Conservation (phyloP, 2,329 filamentous ascomycete species). For the Trichoderma guizhouense region DNA sequence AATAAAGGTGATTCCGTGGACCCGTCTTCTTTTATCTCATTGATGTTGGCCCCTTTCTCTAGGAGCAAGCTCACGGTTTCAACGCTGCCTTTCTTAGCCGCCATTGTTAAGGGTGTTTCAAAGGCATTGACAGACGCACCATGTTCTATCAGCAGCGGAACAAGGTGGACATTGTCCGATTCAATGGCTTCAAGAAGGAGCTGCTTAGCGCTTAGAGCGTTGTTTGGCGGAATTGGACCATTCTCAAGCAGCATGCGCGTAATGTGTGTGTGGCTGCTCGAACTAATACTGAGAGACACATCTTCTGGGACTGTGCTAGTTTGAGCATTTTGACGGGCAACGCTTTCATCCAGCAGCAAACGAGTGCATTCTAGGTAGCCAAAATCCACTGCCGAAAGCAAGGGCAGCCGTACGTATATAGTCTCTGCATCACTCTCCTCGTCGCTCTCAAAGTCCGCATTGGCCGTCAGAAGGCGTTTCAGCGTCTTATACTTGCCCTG, state of each 20-base stretch:
- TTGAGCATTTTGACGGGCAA: not conserved
- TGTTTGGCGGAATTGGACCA: not conserved
- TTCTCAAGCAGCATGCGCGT: not conserved
- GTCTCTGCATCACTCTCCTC: no score
- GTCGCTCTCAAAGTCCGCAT: not conserved
- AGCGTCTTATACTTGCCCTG: not conserved
- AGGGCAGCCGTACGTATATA: not conserved
- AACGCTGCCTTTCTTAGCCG: not conserved
- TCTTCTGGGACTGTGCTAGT: not conserved
- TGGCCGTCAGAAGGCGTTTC: not conserved
- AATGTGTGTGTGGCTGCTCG: not conserved
- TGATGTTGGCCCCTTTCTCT: not conserved
- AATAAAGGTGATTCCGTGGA: not conserved
- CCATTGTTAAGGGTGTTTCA: not conserved
- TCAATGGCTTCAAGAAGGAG: not conserved
- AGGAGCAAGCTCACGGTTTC: not conserved
- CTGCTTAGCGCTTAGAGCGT: not conserved
- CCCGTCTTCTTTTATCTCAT: not conserved
- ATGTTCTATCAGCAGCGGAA: not conserved
- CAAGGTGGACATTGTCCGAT: not conserved
- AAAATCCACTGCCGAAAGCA: rapidly evolving
- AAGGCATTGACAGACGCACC: not conserved
- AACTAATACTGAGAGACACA: not conserved
- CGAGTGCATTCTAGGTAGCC: not conserved
- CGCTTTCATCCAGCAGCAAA: not conserved